Evolutionary conservation across 2,329 filamentous ascomycete species (phyloP).

Genomic region (Aspergillus pseudoterreus): DNA sequence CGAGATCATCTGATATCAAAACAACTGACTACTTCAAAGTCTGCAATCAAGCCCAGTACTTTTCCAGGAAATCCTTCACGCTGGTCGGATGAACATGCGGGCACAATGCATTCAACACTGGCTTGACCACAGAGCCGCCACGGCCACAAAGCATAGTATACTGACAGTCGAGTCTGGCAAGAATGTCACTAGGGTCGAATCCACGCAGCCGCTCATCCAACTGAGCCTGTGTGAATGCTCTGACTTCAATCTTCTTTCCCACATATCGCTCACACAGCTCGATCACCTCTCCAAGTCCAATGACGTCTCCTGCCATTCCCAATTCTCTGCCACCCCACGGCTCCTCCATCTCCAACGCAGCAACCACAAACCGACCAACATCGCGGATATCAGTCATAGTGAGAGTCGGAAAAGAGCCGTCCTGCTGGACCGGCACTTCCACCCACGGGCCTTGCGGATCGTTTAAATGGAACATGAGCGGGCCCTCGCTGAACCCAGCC

Average conservation of each 20-base stretch:
- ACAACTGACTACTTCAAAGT: too few species aligned
- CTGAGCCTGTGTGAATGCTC: not conserved
- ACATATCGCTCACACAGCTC: conserved; percentile 19
- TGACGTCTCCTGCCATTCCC: conserved; percentile 29
- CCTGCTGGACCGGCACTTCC: conserved; percentile 21
- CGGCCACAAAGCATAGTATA: conserved; percentile 9
- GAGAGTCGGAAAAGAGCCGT: conserved; percentile 21
- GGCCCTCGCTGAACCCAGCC: conserved; percentile 2
- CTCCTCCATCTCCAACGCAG: conserved; percentile 25
- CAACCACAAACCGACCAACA: conserved; percentile 27
- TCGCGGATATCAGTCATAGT: conserved; percentile 32
- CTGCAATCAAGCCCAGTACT: not conserved
- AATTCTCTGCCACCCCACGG: conserved; percentile 25
- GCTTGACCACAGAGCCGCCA: conserved; percentile 4
- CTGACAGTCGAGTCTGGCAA: conserved; percentile 7
- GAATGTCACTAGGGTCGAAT: not conserved
- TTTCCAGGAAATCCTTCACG: conserved; percentile 4
- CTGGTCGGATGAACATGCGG: not conserved
- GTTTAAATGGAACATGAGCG: conserved; percentile 14
- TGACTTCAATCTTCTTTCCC: conserved; percentile 9
- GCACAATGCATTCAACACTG: conserved; percentile 3
- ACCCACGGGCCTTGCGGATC: conserved; percentile 19
- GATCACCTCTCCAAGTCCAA: conserved; percentile 23
- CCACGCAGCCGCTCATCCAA: not conserved
- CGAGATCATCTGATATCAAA: too few species aligned